Evolutionary conservation across 164 flowering plant species (phyloP).

Genomic region (Tinospora cordifolia): DNA sequence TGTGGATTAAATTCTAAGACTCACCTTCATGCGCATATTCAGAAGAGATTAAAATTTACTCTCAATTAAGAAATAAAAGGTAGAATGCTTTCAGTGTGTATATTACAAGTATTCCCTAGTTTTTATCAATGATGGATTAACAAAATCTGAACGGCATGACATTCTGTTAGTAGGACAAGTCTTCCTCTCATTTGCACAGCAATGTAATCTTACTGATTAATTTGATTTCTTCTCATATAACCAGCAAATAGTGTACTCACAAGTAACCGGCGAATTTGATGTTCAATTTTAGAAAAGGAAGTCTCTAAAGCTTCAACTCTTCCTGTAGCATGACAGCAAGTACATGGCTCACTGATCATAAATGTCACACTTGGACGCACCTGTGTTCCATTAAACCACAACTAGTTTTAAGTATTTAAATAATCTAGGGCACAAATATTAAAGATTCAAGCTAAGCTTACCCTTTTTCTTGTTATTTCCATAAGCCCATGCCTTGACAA

Average conservation of each 20-base stretch:
- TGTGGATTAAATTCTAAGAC: too few relatives aligned
- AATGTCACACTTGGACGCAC: conserved; percentile 96
- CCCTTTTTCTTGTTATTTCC: conserved; percentile 98
- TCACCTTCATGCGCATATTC: neutral
- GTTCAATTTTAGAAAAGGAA: conserved; percentile 85
- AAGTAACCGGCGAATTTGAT: conserved; percentile 72
- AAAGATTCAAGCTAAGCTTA: conserved; percentile 22
- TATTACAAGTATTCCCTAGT: neutral
- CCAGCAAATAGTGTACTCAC: conserved; percentile 41
- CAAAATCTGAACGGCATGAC: neutral
- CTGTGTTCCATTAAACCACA: conserved; percentile 33
- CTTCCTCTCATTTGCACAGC: neutral
- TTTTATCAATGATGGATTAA: neutral
- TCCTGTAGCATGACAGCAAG: conserved; percentile 86
- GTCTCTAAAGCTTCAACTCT: conserved; percentile 93
- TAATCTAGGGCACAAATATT: neutral
- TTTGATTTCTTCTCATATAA: neutral
- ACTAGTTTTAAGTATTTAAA: neutral
- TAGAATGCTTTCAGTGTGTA: neutral
- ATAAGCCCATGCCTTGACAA: conserved; percentile 88
- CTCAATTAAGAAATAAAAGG: neutral
- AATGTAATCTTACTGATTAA: neutral
- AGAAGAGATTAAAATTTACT: neutral
- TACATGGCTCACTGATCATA: conserved; percentile 95
- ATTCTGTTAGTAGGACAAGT: neutral